Base-by-base conservation (phyloP, 2,329 filamentous ascomycete species). In the Epichloe elymi region DNA sequence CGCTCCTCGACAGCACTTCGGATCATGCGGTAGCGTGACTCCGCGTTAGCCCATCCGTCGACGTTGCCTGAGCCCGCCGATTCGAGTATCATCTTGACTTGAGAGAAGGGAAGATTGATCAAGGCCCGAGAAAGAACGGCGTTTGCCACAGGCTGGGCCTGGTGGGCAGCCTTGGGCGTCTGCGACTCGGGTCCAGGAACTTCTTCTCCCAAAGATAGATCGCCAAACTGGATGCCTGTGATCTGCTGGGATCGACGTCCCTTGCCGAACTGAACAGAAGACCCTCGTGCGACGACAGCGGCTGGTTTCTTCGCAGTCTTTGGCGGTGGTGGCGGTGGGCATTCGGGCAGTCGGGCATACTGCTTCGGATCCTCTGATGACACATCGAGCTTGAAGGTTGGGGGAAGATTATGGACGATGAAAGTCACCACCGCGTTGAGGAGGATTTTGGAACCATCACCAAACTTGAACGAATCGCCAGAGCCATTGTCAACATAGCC, bases 211-310 rank as follows among this genome's bases (percentile, higher is more conserved):
- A 68, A 47, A 58, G 78, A 69, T 19, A 83, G 68, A 56, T 87
- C 83, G n/a, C 85, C 85, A 59, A 88, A 88, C 54, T 81, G 79
- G 49, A 88, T 86, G 54, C 74, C 75, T 54, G 75, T 77, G 11
- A 85, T 68, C 26, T 80, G 76, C 39, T 66, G 66, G 46, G 74
- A 73, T 48, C 79, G 65, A 49, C 67, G 71, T 7, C 60, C 61
- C 48, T 60, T 64, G 44, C 63, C 64, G 20, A 68, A 58, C 39
- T 67, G 65, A 19, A 67, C 62, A 3, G 63, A 63, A 7, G 68
- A 65, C 46, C 65, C 69, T 52, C 64, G 63, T 37, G 68, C 69
- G 51, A 69, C 67, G 3, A 60, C 56, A 8, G 59, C 58, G 17
- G 57, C 44, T 0, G 55, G 47, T 40, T 51, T 39, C 35, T 56